These are phyloP conservation scores for Trichoderma asperelloides DNA, from an alignment of 495 filamentous ascomycete species.

Conservation along the genomic window DNA sequence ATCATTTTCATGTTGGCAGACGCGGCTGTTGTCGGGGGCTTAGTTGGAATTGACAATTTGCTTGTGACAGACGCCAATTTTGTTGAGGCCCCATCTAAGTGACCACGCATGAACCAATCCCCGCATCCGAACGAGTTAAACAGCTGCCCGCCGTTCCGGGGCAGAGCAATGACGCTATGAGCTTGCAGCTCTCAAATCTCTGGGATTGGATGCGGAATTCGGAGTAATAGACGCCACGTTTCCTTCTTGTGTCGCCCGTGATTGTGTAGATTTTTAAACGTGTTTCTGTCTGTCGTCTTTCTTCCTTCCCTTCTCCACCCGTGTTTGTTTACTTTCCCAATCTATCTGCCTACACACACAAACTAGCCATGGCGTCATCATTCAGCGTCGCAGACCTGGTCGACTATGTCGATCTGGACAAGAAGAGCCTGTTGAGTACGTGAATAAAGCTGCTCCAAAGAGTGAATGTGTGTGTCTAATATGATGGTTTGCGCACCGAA, in stretches of 20 bases:
- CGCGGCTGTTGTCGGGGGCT: background rate
- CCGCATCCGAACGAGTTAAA: background rate
- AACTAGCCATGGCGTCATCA: background rate
- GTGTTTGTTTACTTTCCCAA: background rate
- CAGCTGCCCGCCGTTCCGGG: background rate
- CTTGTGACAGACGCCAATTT: slow-evolving; percentile 9
- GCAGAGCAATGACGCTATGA: slow-evolving; percentile 2
- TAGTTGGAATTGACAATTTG: background rate
- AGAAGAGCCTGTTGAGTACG: slow-evolving; percentile 56
- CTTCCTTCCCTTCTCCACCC: background rate
- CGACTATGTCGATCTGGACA: slow-evolving; percentile 52
- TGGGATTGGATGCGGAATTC: background rate
- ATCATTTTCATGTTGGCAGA: background rate
- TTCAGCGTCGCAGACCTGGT: slow-evolving; percentile 25
- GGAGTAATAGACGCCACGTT: slow-evolving; percentile 1
- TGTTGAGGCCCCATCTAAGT: background rate
- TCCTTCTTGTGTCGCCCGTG: background rate
- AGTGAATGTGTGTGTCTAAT: background rate
- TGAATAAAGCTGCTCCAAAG: slow-evolving; percentile 14
- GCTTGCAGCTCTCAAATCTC: background rate
- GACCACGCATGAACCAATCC: background rate
- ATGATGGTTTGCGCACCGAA: slow-evolving; percentile 6
- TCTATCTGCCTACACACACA: background rate
- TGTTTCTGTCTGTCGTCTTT: background rate
- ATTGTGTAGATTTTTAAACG: background rate